Base-by-base conservation (phyloP, 352 stramenopile genomes). In the Phytophthora fragariaefolia region DNA sequence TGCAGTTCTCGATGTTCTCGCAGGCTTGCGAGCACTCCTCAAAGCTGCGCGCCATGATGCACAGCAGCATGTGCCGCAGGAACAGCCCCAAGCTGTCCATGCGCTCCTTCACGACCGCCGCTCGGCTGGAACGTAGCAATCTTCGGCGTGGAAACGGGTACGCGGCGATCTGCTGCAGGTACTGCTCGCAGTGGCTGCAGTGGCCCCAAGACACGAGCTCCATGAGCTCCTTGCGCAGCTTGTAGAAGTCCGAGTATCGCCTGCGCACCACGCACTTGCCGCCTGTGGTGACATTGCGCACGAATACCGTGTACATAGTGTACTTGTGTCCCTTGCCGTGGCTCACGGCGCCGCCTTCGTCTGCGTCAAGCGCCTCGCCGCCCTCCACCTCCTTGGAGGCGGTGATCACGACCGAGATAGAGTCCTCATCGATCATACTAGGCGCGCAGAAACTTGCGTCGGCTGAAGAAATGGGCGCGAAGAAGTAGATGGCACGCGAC, bases 161-260 rank as follows among this genome's bases (percentile, higher is more conserved):
- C 27, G 82, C 80, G 23, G 83, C 68, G 56, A 95, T 90, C 52
- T 92, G 67, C 52, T 85, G 71, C 65, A 80, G 55, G 58, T 88
- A 92, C 36, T 80, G 62, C 40, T 85, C 74, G 62, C 87, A 95
- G 53, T 71, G 80, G 34, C 68, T 40, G 72, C 87, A 95, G 72
- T 95, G 87, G 36, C 77, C 79, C 80, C 82, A 92, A 10, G 80
- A 91, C 30, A 95, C 80, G 61, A 92, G 68, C 63, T 91, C 85
- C 53, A 94, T 84, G 51, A 95, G 82, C 70, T 95, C 77, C 62
- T 93, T 92, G 42, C 87, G 82, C 18, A 95, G 75, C 67, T 91
- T 83, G 71, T 83, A 95, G 57, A 95, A 95, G 69, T 95, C 85
- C 53, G 85, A 94, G 66, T 95, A 95, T n/a, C 87, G 79, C 15